Base-by-base conservation (phyloP, 768 basidiomycete genomes). In the Kwoniella sp. region DNA sequence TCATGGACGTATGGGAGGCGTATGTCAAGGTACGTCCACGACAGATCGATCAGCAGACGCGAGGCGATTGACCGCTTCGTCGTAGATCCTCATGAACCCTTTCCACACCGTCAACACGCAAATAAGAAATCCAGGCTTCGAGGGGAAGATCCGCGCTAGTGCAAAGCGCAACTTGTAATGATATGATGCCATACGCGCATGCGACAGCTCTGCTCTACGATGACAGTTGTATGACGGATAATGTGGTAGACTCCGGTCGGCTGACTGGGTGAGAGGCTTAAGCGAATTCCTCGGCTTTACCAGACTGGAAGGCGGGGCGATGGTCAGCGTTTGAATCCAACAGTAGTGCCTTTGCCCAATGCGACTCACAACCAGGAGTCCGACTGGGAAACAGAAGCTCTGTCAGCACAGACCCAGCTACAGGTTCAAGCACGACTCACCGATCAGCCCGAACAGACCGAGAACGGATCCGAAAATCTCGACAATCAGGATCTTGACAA, bases 401-500 rank as follows among this genome's bases (percentile, higher is more conserved):
- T n/a, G n/a, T 53, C 46, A 53, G 36, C 50, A 19, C 12, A 17
- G 2, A 9, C 38, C 46, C 31, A 48, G 37, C 27, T n/a, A 17
- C 5, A 50, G 17, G 36, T 46, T 23, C 20, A 20, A 37, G 46
- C 20, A 36, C 7, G 41, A 80, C 87, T 54, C 59, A 90, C 89
- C 87, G 62, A 93, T 95, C 58, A 93, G 77, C 17, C 91, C 92
- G 69, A 93, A 96, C 40, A 96, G 76, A 5, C 92, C 92, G 72
- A 95, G 76, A 50, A 95, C 89, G 66, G 69, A 71, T 10, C 74
- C 74, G 43, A 75, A 75, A 44, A 75, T 74, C 72, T 98, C 95
- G 0, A 99, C 88, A 50, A 99, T 85, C 46, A 99, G 82, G 56
- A 98, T 88, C 76, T 93, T 96, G 75, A 98, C 91, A 61, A 99